Conservation (phyloP, 192 early-diverging fungal genomes). For the Backusella tuberculispora region DNA sequence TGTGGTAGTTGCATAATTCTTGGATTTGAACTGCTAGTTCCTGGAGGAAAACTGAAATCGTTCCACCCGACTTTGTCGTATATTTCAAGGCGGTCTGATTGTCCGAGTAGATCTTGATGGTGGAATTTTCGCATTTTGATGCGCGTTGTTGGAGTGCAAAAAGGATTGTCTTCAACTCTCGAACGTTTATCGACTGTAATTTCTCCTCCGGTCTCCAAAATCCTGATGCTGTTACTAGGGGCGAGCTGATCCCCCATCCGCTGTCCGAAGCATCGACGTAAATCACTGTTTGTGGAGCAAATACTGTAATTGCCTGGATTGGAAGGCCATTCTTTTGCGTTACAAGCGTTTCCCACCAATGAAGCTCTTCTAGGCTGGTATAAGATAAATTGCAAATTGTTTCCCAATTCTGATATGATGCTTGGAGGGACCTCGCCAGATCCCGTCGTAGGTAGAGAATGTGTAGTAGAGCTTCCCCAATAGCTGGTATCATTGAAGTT, state of each 20-base stretch:
- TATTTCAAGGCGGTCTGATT: constrained; percentile 24
- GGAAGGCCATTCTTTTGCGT: constrained; percentile 13
- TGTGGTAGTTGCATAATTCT: not conserved
- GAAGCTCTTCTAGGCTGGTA: not conserved
- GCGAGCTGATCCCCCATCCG: constrained; percentile 19
- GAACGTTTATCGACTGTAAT: too few relatives aligned
- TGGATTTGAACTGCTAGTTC: constrained; percentile 17
- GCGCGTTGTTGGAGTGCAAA: too few relatives aligned
- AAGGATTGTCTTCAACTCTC: too few relatives aligned
- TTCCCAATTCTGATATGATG: not conserved
- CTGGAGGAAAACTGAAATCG: constrained; percentile 2
- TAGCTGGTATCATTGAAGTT: constrained; percentile 18
- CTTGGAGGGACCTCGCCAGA: too few relatives aligned
- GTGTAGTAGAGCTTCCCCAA: constrained; percentile 18
- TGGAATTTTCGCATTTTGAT: too few relatives aligned
- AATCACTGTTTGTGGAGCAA: constrained; percentile 3
- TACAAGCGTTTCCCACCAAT: constrained; percentile 1
- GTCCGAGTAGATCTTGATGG: too few relatives aligned
- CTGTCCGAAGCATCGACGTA: constrained; percentile 22
- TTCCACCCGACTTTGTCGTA: constrained; percentile 11
- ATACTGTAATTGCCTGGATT: not conserved
- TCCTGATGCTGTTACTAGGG: not conserved
- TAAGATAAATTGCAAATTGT: not conserved
- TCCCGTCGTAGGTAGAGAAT: not conserved
- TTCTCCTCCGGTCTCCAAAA: constrained; percentile 17